Conservation (phyloP, 139 green algal genomes). For the Spirogloea muscicola region DNA sequence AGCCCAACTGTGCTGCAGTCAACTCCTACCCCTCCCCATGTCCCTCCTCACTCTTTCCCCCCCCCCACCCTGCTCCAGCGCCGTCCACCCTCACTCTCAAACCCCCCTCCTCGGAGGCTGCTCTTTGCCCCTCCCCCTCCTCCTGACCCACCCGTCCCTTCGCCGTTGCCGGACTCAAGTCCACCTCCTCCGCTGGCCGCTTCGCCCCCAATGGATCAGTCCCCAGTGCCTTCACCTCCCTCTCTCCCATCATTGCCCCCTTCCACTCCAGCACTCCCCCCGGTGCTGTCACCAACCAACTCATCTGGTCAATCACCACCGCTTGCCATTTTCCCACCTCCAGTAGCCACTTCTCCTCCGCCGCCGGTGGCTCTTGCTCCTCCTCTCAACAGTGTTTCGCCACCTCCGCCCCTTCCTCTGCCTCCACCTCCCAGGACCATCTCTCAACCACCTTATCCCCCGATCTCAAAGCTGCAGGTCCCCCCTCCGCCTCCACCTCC, state of each 20-base stretch:
- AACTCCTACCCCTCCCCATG: background rate
- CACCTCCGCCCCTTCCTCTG: no score
- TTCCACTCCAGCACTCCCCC: no score
- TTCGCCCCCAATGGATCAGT: background rate
- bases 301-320: no score
- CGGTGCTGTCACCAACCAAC: no score
- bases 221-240: background rate
- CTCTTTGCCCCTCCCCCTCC: background rate
- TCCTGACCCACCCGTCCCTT: background rate
- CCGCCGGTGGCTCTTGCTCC: background rate
- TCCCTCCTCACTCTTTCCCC: background rate
- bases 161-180: background rate
- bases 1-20: background rate
- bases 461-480: no score
- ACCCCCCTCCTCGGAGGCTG: no score
- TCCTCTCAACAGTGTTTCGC: no score
- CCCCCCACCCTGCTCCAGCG: background rate
- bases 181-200: background rate
- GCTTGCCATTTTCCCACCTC: background rate
- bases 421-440: no score
- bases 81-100: background rate
- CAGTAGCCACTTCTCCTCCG: background rate
- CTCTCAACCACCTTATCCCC: no score
- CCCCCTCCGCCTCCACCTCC: no score
- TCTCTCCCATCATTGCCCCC: constrained; percentile 1